A percentile compares a stretch with the other conserved stretches of the same genome.
phyloP scores from a whole-genome alignment of 2,329 filamentous ascomycete species.

The Penicillium sp. region DNA sequence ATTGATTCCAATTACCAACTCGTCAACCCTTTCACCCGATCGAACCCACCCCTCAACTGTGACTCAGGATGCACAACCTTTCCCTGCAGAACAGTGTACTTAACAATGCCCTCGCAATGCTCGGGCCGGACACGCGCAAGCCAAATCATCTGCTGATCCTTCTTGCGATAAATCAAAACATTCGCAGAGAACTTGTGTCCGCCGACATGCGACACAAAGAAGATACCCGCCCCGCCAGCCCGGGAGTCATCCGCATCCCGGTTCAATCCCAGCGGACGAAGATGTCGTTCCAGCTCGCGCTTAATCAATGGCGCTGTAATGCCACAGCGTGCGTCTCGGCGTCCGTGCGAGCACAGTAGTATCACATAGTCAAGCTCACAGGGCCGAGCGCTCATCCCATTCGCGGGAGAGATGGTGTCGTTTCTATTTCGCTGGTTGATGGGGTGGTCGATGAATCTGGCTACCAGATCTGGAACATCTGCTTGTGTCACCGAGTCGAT shows the following conservation, averaged over 20 bases:
- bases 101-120: slow-evolving; percentile 83
- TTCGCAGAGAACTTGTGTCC: slow-evolving; percentile 94
- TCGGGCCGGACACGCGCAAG: slow-evolving; percentile 79
- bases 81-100: slow-evolving; percentile 80
- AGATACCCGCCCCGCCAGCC: slow-evolving; percentile 81
- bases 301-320: slow-evolving; percentile 80
- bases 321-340: slow-evolving; percentile 84
- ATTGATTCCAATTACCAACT: slow-evolving; percentile 48
- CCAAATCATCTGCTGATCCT: slow-evolving; percentile 63
- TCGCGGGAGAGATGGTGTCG: slow-evolving; percentile 31
- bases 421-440: slow-evolving; percentile 57
- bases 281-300: slow-evolving; percentile 77
- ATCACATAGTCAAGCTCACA: slow-evolving; percentile 80
- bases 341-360: slow-evolving; percentile 83
- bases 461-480: slow-evolving; percentile 63
- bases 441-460: slow-evolving; percentile 62
- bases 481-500: slow-evolving; percentile 72
- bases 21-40: slow-evolving; percentile 67
- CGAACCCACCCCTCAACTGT: slow-evolving; percentile 82
- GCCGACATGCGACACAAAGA: slow-evolving; percentile 88
- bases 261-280: slow-evolving; percentile 73
- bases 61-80: slow-evolving; percentile 83
- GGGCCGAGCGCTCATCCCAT: slow-evolving; percentile 48
- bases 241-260: slow-evolving; percentile 79
- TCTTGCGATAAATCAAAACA: slow-evolving; percentile 74